Percentiles rank a stretch among this genome's conserved stretches.
These are phyloP conservation scores for Elsinoe batatas DNA, from an alignment of 2,329 filamentous ascomycete genomes.

Conservation along the genomic window DNA sequence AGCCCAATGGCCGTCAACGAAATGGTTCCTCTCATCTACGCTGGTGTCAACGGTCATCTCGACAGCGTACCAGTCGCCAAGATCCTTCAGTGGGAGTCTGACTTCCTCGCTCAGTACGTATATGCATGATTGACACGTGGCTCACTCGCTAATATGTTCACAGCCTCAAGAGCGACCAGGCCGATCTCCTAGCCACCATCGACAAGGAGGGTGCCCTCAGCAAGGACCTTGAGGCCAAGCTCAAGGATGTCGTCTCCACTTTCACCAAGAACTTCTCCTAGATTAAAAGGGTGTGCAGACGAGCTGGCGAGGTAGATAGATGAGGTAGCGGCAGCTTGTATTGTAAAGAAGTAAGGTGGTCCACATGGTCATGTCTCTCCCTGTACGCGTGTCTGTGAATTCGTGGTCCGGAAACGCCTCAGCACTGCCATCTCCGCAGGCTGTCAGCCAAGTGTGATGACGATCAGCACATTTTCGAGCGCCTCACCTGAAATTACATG, in stretches of 20 bases:
- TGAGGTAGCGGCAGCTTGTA: slow-evolving; percentile 21
- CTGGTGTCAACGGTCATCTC: slow-evolving; percentile 95
- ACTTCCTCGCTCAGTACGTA: slow-evolving; percentile 69
- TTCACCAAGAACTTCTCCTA: slow-evolving; percentile 91
- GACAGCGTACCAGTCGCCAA: slow-evolving; percentile 81
- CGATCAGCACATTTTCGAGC: slow-evolving; percentile 4
- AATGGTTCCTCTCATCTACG: slow-evolving; percentile 99
- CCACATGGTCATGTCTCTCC: neutral
- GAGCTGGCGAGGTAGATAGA: slow-evolving; percentile 12
- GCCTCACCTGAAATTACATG: neutral
- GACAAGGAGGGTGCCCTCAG: slow-evolving; percentile 92
- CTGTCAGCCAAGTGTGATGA: slow-evolving; percentile 3
- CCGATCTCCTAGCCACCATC: slow-evolving; percentile 72
- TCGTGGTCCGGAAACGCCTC: neutral
- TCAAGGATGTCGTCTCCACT: slow-evolving; percentile 62
- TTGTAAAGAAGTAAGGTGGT: slow-evolving; percentile 22
- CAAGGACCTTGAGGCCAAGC: slow-evolving; percentile 81
- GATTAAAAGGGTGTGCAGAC: slow-evolving; percentile 17
- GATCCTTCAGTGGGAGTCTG: slow-evolving; percentile 87
- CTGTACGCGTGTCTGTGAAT: neutral
- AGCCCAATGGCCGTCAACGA: slow-evolving; percentile 96
- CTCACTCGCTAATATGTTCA: neutral
- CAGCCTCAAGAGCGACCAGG: slow-evolving; percentile 74
- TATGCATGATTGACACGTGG: no score
- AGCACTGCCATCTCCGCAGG: neutral